Evolutionary conservation across 257 asterid species (phyloP), one percentile per base, ranked within the genome.

Genomic region (Solanum peruvianum): DNA sequence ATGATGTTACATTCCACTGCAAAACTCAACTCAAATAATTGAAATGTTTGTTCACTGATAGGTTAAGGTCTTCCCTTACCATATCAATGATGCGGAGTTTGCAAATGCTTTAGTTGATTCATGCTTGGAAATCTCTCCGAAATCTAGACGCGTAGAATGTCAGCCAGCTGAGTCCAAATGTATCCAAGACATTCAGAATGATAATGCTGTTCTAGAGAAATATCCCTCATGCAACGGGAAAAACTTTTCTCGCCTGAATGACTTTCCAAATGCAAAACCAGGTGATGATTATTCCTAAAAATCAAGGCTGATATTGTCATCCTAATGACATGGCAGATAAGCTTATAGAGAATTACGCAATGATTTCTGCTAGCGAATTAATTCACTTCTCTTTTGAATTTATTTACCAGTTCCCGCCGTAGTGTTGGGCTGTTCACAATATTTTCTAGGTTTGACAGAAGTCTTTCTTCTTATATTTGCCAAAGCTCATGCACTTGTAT

Each of bases 211-310:
- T 89, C 87, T 86, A 29, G 86, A 86, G 85, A 87, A 35, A 82
- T 87, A 86, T 76, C 84, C 91, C 69, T 86, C 85, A 70, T 75
- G 85, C 45, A 80, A 23, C 39, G 31, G 39, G 60, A 89, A 90
- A 18, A 71, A 91, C 83, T 87, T 94, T 52, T 93, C 92, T 89
- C 86, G 91, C 91, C 90, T 90, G 88, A 93, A 94, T 90, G 89
- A 91, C 92, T 95, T 95, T 88, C 99, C 98, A 9, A 88, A 92
- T 91, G 98, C 98, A 87, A 97, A 94, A 88, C 96, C 95, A 89
- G 98, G 99, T 96, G 42, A 29, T 37, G 58, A 21, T 81, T 87
- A 60, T 85, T 82, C 87, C 87, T 13, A 44, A 77, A 42, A 3
- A 76, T 42, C 35, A 76, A 41, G 60, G 23, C 60, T 42, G 31